Conservation (phyloP, 805 yeast genomes). For the Starmerella vaccinii region DNA sequence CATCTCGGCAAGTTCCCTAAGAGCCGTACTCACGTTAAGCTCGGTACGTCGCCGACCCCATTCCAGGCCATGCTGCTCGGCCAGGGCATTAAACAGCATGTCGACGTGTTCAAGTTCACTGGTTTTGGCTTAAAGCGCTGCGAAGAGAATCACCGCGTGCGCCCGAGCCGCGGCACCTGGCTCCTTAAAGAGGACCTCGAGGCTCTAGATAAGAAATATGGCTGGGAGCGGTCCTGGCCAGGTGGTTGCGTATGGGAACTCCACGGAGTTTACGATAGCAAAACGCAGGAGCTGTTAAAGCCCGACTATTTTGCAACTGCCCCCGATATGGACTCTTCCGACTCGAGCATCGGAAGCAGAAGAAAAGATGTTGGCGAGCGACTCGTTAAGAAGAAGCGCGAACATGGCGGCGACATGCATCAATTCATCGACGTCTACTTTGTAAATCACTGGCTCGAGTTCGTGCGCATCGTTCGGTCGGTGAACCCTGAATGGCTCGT, state of each 20-base stretch:
- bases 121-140: slow-evolving; percentile 62
- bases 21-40: slow-evolving; percentile 40
- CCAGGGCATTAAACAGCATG: slow-evolving; percentile 58
- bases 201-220: slow-evolving; percentile 49
- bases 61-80: slow-evolving; percentile 67
- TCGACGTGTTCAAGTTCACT: slow-evolving; percentile 62
- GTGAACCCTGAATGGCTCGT: slow-evolving; percentile 41
- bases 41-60: slow-evolving; percentile 77
- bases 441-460: slow-evolving; percentile 48
- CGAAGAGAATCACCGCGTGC: slow-evolving; percentile 44
- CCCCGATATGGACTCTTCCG: background rate
- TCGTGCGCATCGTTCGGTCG: slow-evolving; percentile 41
- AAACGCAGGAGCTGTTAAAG: slow-evolving; percentile 29
- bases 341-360: background rate
- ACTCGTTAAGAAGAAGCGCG: background rate
- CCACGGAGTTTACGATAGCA: slow-evolving; percentile 63
- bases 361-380: background rate
- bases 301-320: slow-evolving; percentile 42
- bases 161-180: slow-evolving; percentile 66
- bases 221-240: slow-evolving; percentile 69
- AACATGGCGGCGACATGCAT: slow-evolving; percentile 17
- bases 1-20: slow-evolving; percentile 35
- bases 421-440: slow-evolving; percentile 48
- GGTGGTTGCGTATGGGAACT: slow-evolving; percentile 76
- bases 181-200: slow-evolving; percentile 37